Evolutionary conservation across 2,329 filamentous ascomycete genomes (phyloP), one percentile per base, ranked within the genome.

Genomic region (Aspergillus sp.): DNA sequence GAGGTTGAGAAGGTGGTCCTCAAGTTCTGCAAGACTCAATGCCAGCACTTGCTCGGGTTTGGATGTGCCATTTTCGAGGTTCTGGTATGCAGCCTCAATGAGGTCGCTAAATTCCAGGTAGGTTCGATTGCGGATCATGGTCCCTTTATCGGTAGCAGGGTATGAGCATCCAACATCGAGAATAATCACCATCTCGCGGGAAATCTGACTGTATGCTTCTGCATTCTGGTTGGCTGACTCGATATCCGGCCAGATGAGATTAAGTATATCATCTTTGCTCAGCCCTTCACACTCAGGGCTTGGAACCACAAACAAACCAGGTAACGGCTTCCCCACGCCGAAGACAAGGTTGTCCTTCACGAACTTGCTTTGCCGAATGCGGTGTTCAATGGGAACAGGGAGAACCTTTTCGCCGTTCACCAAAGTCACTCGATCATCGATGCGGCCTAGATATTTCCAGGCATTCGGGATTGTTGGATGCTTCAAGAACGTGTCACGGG

Each of bases 321-420:
- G 83, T 19, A 83, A 76, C 1, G 81, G 77, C 47, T 78, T 79
- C 7, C 82, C 83, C 3, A 81, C 79, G 0, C 87, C 86, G 61
- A 87, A 86, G 2, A 88, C 80, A 4, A 87, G 76, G 0, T 81
- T 82, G 61, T 88, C 86, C 23, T 80, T 76, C 0, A 89, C 83
- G 0, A 82, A 72, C 2, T 77, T 74, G 54, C 83, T 77, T 54
- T 85, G 79, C 7, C 84, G 77, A 11, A 88, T 80, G 0, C 78
- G 76, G 8, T 82, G 80, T 68, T 89, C 87, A 38, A 81, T 79
- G 0, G 76, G 74, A 9, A 82, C 72, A 0, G 81, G 80, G 13
- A 80, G 70, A 3, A 80, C 79, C 60, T 83, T 83, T 68, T 83
- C 80, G 22, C 81, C 81, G 60, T 82, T 83, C 4, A 79, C 70